Evolutionary conservation across 768 basidiomycete genomes (phyloP), one percentile per base, ranked within the genome.

Genomic region (Crepidotus variabilis): DNA sequence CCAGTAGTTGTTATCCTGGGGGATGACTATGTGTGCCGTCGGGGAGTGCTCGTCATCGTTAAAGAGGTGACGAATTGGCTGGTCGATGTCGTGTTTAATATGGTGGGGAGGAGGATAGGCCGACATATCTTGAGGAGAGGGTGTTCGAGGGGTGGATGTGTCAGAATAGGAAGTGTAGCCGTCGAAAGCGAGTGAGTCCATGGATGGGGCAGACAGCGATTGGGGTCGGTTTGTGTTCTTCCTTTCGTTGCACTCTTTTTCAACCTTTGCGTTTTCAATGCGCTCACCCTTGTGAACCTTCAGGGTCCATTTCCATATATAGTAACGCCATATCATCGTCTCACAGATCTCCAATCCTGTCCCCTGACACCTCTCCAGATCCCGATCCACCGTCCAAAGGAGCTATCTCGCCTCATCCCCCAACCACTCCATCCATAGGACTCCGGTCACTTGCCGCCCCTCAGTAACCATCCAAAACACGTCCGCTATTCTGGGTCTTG

Each of bases 71-170:
- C 75, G 76, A 68, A 80, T 76, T 65, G 73, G 67, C 60, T 80
- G 76, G 68, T 81, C 72, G 39, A 70, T 52, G 56, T 68, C 60
- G 18, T 69, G 57, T 58, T 66, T 69, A 57, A 49, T 61, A 58
- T 67, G 63, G 63, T 61, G 68, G 60, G 63, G 43, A 46, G 63
- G 43, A 46, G 52, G n/a, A 46, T 39, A 16, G 57, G 65, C 67
- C 54, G 62, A 64, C 65, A 71, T 68, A 60, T 66, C 71, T 60
- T 62, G 57, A 50, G 89, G 89, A 1, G 89, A 90, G 0, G 89
- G 89, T 0, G 89, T 90, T 54, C 88, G 81, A 1, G 89, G 88
- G 1, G 87, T 76, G 51, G 82, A 87, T 59, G 84, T 79, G 74
- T 87, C 84, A 55, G 84, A 83, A 75, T 85, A 86, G 61, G 84